phyloP scores from a whole-genome alignment of 176 grass and related monocot species.

The Metroxylon sagu region DNA sequence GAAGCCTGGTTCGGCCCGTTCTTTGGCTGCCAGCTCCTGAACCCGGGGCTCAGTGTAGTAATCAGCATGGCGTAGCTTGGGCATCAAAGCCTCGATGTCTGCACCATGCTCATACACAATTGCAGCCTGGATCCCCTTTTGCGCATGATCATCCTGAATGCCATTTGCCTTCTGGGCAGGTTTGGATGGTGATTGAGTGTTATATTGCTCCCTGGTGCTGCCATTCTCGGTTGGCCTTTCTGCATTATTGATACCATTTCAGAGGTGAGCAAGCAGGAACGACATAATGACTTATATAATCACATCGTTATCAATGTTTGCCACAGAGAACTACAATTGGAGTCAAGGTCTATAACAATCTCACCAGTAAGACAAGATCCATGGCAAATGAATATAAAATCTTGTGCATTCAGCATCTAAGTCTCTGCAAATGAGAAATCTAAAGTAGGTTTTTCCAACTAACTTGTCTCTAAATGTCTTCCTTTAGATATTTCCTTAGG shows the following conservation, averaged over 20 bases:
- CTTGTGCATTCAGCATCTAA: too few relatives aligned
- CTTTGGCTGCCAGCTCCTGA: conserved; percentile 76
- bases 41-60: conserved; percentile 68
- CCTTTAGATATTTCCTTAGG: too few relatives aligned
- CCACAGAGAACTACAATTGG: too few relatives aligned
- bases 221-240: conserved; percentile 20
- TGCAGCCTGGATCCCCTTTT: conserved; percentile 17
- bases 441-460: too few relatives aligned
- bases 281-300: too few relatives aligned
- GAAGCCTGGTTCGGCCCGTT: conserved; percentile 61
- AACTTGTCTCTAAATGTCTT: too few relatives aligned
- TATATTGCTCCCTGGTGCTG: conserved; percentile 6
- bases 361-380: too few relatives aligned
- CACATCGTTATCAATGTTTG: too few relatives aligned
- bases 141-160: conserved; percentile 6
- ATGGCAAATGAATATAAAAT: too few relatives aligned
- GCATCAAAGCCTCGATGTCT: conserved; percentile 41
- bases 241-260: conserved; percentile 11
- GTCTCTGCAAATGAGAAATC: too few relatives aligned
- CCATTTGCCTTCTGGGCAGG: conserved; percentile 32
- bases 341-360: too few relatives aligned
- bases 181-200: conserved; percentile 12
- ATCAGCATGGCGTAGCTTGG: conserved; percentile 53
- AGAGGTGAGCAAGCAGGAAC: too few relatives aligned
- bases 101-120: conserved; percentile 25